These are phyloP conservation scores for Spathaspora hagerdaliae DNA, from an alignment of 805 yeast genomes.

Conservation along the genomic window DNA sequence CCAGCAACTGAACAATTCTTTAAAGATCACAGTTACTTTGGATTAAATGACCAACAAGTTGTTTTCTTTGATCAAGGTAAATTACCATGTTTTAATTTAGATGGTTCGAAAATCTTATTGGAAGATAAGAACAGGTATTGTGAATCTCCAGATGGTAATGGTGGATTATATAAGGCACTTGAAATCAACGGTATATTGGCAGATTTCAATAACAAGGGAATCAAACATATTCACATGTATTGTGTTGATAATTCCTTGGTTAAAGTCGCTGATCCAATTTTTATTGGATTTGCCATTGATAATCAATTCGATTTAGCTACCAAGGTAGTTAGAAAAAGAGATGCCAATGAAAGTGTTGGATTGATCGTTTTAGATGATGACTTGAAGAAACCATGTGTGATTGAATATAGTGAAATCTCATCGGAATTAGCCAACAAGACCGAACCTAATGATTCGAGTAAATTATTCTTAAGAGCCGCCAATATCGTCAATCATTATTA, in stretches of 20 bases:
- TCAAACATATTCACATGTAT: slow-evolving; percentile 91
- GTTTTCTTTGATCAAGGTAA: slow-evolving; percentile 92
- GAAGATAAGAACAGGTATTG: slow-evolving; percentile 54
- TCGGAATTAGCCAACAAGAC: slow-evolving; percentile 63
- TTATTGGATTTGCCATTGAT: slow-evolving; percentile 77
- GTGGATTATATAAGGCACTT: slow-evolving; percentile 90
- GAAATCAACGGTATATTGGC: slow-evolving; percentile 57
- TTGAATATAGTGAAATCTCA: slow-evolving; percentile 91
- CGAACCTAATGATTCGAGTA: slow-evolving; percentile 48
- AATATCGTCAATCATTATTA: slow-evolving; percentile 97
- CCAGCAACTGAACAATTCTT: slow-evolving; percentile 71
- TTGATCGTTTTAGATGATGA: slow-evolving; percentile 69
- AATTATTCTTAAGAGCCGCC: slow-evolving; percentile 82
- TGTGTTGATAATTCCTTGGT: slow-evolving; percentile 95
- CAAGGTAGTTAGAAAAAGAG: slow-evolving; percentile 90
- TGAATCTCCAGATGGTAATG: slow-evolving; percentile 96
- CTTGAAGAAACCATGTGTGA: slow-evolving; percentile 71
- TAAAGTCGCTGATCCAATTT: slow-evolving; percentile 87
- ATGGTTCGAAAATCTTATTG: slow-evolving; percentile 68
- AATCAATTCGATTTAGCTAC: slow-evolving; percentile 76
- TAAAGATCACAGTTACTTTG: slow-evolving; percentile 59
- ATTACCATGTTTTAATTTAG: slow-evolving; percentile 76
- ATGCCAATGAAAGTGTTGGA: slow-evolving; percentile 86
- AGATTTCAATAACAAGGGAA: slow-evolving; percentile 64
- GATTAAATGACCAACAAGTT: slow-evolving; percentile 57